phyloP scores from a whole-genome alignment of 306 rosid genomes.

The Cicer chorassanicum region DNA sequence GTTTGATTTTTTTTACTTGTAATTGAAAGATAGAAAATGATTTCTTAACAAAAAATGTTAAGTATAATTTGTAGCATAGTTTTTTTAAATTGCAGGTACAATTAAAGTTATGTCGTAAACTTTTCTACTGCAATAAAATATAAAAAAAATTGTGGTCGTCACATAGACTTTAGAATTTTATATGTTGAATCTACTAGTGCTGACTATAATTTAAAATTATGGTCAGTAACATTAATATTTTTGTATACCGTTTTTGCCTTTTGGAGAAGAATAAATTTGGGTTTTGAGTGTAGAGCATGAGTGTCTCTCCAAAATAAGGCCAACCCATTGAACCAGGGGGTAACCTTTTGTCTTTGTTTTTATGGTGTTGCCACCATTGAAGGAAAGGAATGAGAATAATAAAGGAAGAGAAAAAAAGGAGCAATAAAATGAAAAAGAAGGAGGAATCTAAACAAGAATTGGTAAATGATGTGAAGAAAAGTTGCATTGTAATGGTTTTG shows the following conservation, averaged over 20 bases:
- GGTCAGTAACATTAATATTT: neutral
- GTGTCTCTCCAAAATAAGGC: conserved; percentile 88
- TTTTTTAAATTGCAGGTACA: too few relatives aligned
- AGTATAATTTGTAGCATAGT: too few relatives aligned
- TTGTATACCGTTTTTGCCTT: conserved; percentile 63
- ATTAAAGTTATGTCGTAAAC: too few relatives aligned
- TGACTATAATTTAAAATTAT: too few relatives aligned
- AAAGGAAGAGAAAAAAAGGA: conserved; percentile 35
- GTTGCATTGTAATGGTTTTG: conserved; percentile 46
- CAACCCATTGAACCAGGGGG: conserved; percentile 97
- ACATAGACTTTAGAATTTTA: too few relatives aligned
- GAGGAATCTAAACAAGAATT: neutral
- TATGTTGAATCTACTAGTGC: too few relatives aligned
- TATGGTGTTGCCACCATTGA: conserved; percentile 55
- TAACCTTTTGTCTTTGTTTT: conserved; percentile 46
- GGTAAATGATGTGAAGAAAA: conserved; percentile 25
- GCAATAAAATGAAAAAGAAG: neutral
- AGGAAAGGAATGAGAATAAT: conserved; percentile 49
- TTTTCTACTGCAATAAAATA: too few relatives aligned
- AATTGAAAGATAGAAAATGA: too few relatives aligned
- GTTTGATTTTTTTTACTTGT: too few relatives aligned
- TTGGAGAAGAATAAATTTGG: conserved; percentile 80
- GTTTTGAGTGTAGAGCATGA: conserved; percentile 71
- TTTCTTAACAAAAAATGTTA: too few relatives aligned
- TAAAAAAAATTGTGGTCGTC: too few relatives aligned